Evolutionary conservation across 257 asterid genomes (phyloP).

Genomic region (Solanum rostratum): DNA sequence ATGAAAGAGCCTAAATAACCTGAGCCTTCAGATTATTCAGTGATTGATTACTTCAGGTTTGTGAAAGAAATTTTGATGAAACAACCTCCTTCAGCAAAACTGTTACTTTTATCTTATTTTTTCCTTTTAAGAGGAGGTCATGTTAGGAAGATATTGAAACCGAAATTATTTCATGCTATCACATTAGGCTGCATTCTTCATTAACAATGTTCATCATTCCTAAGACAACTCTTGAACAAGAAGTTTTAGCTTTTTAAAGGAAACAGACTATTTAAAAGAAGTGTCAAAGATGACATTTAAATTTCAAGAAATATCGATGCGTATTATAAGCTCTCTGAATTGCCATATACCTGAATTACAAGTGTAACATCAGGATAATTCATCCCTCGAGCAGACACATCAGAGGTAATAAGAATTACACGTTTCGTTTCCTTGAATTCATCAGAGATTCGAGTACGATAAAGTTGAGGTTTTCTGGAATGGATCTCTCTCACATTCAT

Average conservation of each 20-base stretch:
- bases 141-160: background rate
- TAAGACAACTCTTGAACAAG: background rate
- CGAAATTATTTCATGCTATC: background rate
- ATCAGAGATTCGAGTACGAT: slow-evolving; percentile 62
- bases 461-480: slow-evolving; percentile 62
- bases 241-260: background rate
- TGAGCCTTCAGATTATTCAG: background rate
- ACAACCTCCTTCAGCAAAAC: background rate
- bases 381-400: slow-evolving; percentile 80
- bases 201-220: background rate
- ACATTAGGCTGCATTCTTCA: background rate
- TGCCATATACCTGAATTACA: slow-evolving; percentile 62
- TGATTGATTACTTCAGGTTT: background rate
- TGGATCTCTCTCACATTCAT: slow-evolving; percentile 76
- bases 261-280: background rate
- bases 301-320: background rate
- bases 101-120: background rate
- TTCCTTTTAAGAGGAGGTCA: background rate
- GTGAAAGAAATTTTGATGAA: background rate
- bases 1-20: background rate
- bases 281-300: background rate
- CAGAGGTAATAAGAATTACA: slow-evolving; percentile 59
- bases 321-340: background rate
- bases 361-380: slow-evolving; percentile 87
- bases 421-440: slow-evolving; percentile 81